Conservation (phyloP, 1,284 basidiomycete genomes). For the Ceraceosorus bombacis region DNA sequence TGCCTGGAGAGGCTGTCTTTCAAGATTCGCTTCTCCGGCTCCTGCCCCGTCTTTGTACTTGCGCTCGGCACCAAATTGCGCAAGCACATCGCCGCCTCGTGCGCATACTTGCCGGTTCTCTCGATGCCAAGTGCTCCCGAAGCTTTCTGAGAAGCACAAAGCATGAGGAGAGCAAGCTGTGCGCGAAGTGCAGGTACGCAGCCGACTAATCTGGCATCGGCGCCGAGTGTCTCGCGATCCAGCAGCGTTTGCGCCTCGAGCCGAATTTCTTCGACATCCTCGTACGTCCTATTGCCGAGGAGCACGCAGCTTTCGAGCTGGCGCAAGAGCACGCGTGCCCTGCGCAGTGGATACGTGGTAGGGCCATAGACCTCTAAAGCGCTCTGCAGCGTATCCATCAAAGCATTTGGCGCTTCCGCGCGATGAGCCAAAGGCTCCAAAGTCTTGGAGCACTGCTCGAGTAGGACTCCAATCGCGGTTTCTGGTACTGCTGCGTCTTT, state of each 20-base stretch:
- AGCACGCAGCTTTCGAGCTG: constrained; percentile 26
- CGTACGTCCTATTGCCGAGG: constrained; percentile 9
- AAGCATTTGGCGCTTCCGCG: constrained; percentile 19
- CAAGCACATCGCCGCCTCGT: too few relatives aligned
- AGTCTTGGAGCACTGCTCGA: constrained; percentile 20
- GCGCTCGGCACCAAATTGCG: too few relatives aligned
- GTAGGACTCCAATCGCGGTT: constrained; percentile 17
- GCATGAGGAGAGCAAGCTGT: too few relatives aligned
- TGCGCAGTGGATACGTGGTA: constrained; percentile 20
- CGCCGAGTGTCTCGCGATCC: neutral
- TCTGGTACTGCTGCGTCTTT: constrained; percentile 1
- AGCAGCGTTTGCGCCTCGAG: constrained; percentile 15
- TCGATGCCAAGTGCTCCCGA: too few relatives aligned
- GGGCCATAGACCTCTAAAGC: constrained; percentile 16
- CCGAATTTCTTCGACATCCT: constrained; percentile 8
- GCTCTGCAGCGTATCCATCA: constrained; percentile 12
- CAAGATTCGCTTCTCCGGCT: too few relatives aligned
- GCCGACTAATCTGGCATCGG: neutral
- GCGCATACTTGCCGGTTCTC: too few relatives aligned
- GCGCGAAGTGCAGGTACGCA: too few relatives aligned
- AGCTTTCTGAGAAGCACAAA: too few relatives aligned
- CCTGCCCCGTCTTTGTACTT: too few relatives aligned
- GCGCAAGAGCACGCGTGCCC: constrained; percentile 19
- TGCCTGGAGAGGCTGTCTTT: too few relatives aligned
- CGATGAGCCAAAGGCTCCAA: constrained; percentile 25